Evolutionary conservation across 257 asterid genomes (phyloP), one percentile per base, ranked within the genome.

Genomic region (Fraxinus cuspidata): DNA sequence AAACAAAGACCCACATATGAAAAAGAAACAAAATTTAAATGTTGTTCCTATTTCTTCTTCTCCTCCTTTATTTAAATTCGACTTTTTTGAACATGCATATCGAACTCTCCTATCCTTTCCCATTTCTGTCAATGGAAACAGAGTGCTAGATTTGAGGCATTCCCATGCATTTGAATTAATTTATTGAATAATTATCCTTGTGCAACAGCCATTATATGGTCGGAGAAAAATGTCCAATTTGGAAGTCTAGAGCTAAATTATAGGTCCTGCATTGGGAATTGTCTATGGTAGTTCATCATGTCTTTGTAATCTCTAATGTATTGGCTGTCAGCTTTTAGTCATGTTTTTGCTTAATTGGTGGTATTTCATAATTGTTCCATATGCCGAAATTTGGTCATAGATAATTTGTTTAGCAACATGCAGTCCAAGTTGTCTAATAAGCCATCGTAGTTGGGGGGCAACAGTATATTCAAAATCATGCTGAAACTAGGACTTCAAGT

Each of bases 161-260:
- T 53, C 64, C 56, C 71, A 53, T 53, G 25, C 64, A 77, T 77
- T 70, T 71, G 64, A 29, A n/a, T 18, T 65, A 73, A 53, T 73
- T 11, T 29, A 0, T 3, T 18, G 25, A 58, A 56, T 32, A n/a
- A 21, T 74, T 8, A 21, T 68, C 10, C 21, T 42, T 7, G 9
- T 35, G 71, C 68, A 56, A 74, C 21, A 15, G 13, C 23, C 25
- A n/a, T 42, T 31, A 31, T 34, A 23, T 47, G 68, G 23, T 27
- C 25, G 11, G 13, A 51, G 40, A 49, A 69, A 68, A 16, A 47
- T 2, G n/a, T 69, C 21, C 49, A 32, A 29, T 34, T 18, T 69
- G 49, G 11, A 21, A 32, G 25, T 69, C 13, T 31, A 69, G 27
- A 32, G 16, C 28, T 69, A 16, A 42, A 31, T 69, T 32, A 23